Conservation (phyloP, 108 stramenopile species). For the Pseudonitzschia multiseries region DNA sequence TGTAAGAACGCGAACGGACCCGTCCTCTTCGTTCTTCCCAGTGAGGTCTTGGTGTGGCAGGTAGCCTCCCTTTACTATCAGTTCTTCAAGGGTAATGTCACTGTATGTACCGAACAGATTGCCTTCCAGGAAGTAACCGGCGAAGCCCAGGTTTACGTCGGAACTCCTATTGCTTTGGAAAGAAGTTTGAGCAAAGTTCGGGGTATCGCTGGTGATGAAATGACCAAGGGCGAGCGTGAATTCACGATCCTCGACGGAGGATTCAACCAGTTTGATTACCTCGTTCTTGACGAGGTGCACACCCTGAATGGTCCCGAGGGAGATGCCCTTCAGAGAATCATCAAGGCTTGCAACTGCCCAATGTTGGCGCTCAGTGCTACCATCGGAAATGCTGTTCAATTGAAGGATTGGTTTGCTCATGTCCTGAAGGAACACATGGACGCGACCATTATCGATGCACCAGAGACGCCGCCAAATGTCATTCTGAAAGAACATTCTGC, state of each 20-base stretch:
- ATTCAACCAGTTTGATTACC: constrained; percentile 95
- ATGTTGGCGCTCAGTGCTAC: constrained; percentile 97
- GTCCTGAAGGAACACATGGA: constrained; percentile 88
- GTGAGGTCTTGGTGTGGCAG: constrained; percentile 99
- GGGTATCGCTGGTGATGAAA: constrained; percentile 93
- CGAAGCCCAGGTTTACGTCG: constrained; percentile 94
- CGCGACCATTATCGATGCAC: constrained; percentile 68
- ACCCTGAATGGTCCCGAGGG: constrained; percentile 98
- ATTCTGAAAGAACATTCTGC: constrained; percentile 87
- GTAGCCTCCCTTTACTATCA: constrained; percentile 99
- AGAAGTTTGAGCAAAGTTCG: constrained; percentile 92
- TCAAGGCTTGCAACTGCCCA: constrained; percentile 92
- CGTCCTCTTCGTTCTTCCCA: constrained; percentile 97
- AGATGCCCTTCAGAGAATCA: constrained; percentile 95
- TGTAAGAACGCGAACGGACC: constrained; percentile 88
- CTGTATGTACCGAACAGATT: constrained; percentile 89
- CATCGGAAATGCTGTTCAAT: constrained; percentile 95
- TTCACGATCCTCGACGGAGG: constrained; percentile 96
- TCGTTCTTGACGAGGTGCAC: constrained; percentile 98
- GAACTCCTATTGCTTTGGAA: constrained; percentile 96
- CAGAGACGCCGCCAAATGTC: constrained; percentile 62
- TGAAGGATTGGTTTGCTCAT: constrained; percentile 90
- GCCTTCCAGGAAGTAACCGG: constrained; percentile 88
- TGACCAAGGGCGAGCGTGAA: constrained; percentile 90
- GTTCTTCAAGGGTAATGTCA: constrained; percentile 94